phyloP scores from a whole-genome alignment of 2,329 filamentous ascomycete genomes.

The Neofusicoccum laricinum region DNA sequence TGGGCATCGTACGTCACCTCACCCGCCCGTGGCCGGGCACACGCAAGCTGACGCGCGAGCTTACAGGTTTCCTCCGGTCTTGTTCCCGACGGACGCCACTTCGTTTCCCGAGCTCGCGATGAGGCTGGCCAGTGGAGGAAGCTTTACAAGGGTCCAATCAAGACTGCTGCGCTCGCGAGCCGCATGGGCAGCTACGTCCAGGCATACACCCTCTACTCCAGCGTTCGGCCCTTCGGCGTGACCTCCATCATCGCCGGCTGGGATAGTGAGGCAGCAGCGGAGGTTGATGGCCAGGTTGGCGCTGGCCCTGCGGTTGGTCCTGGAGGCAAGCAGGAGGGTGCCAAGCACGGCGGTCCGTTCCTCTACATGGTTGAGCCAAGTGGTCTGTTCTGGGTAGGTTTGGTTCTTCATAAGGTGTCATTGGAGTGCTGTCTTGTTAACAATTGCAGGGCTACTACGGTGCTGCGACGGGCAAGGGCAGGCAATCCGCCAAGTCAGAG shows the following conservation, averaged over 20 bases:
- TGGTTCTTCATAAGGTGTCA: background rate
- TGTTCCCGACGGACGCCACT: constrained; percentile 91
- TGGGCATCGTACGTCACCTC: constrained; percentile 73
- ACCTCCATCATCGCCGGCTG: constrained; percentile 92
- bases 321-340: constrained; percentile 74
- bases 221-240: constrained; percentile 93
- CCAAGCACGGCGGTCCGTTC: constrained; percentile 81
- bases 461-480: constrained; percentile 92
- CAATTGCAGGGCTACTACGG: constrained; percentile 79
- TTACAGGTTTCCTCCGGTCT: constrained; percentile 88
- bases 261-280: constrained; percentile 81
- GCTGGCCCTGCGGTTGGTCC: constrained; percentile 73
- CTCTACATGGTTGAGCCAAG: constrained; percentile 99
- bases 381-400: constrained; percentile 80
- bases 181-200: constrained; percentile 96
- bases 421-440: constrained; percentile 9
- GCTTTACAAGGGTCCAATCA: constrained; percentile 92
- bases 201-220: constrained; percentile 95
- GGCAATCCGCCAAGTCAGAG: constrained; percentile 96
- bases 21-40: too few species aligned
- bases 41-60: background rate
- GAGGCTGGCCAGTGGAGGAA: constrained; percentile 89
- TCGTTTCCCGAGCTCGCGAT: constrained; percentile 89
- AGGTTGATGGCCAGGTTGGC: constrained; percentile 89
- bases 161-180: constrained; percentile 80